A percentile compares a stretch with the other conserved stretches of the same genome.
phyloP scores from a whole-genome alignment of 192 early-diverging fungal genomes.

The Backusella westeae region DNA sequence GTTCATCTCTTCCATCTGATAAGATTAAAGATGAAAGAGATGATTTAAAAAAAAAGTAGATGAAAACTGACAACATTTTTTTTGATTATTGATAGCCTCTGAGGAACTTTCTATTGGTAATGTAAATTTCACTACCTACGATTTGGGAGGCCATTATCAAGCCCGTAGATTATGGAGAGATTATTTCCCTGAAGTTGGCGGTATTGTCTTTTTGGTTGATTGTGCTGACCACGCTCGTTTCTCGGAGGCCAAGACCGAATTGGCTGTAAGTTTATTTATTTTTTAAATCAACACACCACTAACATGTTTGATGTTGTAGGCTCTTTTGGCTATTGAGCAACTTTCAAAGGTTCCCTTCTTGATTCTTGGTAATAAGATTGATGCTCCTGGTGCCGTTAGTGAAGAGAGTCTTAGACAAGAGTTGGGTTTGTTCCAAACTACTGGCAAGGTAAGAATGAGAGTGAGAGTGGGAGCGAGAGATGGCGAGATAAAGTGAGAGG shows the following conservation, averaged over 20 bases:
- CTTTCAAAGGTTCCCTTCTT: constrained; percentile 92
- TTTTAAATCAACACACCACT: neutral
- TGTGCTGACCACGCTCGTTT: constrained; percentile 84
- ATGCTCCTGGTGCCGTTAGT: constrained; percentile 87
- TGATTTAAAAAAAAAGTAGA: neutral
- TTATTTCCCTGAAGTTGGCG: constrained; percentile 98
- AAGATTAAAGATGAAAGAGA: neutral
- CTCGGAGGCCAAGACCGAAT: constrained; percentile 88
- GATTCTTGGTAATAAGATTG: constrained; percentile 99
- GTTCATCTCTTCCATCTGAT: neutral
- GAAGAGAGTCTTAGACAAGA: constrained; percentile 87
- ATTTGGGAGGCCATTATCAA: constrained; percentile 96
- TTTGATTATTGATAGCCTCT: constrained; percentile 57
- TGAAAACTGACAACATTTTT: neutral
- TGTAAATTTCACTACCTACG: constrained; percentile 96
- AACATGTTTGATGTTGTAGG: constrained; percentile 41
- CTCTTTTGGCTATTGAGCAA: constrained; percentile 91
- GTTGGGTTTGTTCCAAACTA: constrained; percentile 95
- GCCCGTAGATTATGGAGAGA: constrained; percentile 98
- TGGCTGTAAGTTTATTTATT: constrained; percentile 67
- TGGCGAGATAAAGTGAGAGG: neutral
- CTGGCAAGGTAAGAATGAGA: constrained; percentile 70
- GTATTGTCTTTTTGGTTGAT: constrained; percentile 98
- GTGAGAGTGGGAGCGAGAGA: neutral
- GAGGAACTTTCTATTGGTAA: constrained; percentile 98